Percentiles rank a stretch among this genome's conserved stretches.
These are phyloP conservation scores for Urochloa ruziziensis DNA, from an alignment of 176 grass and related monocot genomes.

Conservation along the genomic window DNA sequence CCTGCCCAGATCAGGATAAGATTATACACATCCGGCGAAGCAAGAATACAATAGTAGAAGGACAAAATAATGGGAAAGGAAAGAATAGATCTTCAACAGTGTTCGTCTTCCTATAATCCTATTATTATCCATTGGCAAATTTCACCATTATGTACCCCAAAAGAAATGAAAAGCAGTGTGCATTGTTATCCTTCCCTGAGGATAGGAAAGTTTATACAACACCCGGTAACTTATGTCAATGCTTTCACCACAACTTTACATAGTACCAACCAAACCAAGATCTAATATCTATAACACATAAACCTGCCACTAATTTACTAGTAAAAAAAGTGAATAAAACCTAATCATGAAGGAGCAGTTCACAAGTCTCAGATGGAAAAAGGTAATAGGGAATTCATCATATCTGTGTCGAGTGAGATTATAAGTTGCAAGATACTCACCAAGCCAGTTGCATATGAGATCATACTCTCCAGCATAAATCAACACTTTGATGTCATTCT, in stretches of 20 bases:
- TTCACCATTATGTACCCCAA: not conserved
- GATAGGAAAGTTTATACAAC: not conserved
- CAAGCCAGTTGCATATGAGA: constrained; percentile 95
- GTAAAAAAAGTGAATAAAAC: not conserved
- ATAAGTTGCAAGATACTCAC: constrained; percentile 46
- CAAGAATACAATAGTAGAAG: not conserved
- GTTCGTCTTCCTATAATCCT: not conserved
- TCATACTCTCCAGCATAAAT: constrained; percentile 96
- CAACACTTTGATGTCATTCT: constrained; percentile 71
- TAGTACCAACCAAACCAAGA: not conserved
- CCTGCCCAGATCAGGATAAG: constrained; percentile 40
- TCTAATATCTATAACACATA: not conserved
- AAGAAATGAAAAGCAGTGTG: not conserved
- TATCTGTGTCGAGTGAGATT: not conserved
- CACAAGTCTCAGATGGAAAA: not conserved
- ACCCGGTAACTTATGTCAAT: not conserved
- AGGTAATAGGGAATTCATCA: not conserved
- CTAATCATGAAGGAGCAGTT: not conserved
- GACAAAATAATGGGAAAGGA: not conserved
- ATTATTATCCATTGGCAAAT: not conserved
- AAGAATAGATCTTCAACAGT: not conserved
- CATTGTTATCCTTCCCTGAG: not conserved
- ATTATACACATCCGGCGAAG: not conserved
- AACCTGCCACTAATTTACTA: not conserved
- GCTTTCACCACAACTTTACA: not conserved